These are phyloP conservation scores for Aureobasidium sp. DNA, from an alignment of 2,329 filamentous ascomycete genomes.

Conservation along the genomic window DNA sequence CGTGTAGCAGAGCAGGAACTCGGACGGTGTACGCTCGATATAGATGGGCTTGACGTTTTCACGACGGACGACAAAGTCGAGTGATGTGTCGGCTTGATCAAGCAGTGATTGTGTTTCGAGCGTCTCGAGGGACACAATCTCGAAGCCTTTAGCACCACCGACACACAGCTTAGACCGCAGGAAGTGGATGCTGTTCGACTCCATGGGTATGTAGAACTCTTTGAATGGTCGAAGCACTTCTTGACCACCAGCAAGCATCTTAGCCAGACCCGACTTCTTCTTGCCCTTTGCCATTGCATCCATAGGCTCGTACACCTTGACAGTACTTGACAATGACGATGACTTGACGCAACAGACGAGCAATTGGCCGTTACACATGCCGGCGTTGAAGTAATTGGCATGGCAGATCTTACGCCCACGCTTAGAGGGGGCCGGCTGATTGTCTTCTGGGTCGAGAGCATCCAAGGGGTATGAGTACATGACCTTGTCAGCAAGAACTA, in stretches of 20 bases:
- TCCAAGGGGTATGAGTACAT: conserved; percentile 83
- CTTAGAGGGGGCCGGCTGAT: conserved; percentile 65
- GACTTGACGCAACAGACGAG: conserved; percentile 96
- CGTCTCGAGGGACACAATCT: conserved; percentile 92
- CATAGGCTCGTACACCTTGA: conserved; percentile 98
- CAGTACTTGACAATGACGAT: conserved; percentile 84
- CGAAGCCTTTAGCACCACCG: conserved; percentile 89
- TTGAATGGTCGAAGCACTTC: conserved; percentile 96
- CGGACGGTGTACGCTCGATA: conserved; percentile 92
- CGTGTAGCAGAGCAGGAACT: conserved; percentile 95
- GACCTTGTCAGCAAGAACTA: conserved; percentile 90
- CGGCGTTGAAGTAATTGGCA: conserved; percentile 97
- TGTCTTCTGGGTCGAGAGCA: conserved; percentile 75
- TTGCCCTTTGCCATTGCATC: conserved; percentile 79
- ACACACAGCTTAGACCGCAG: conserved; percentile 94
- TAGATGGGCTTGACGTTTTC: conserved; percentile 93
- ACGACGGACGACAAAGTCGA: conserved; percentile 92
- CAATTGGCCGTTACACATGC: conserved; percentile 88
- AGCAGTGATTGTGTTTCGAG: conserved; percentile 96
- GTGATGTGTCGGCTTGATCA: conserved; percentile 93
- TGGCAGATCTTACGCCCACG: conserved; percentile 94
- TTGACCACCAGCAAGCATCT: conserved; percentile 90
- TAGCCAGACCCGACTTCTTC: conserved; percentile 90
- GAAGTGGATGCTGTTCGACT: conserved; percentile 98
- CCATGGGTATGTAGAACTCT: conserved; percentile 97